Percentiles rank a stretch among this genome's conserved stretches.
phyloP scores from a whole-genome alignment of 495 filamentous ascomycete species.

The Tuber magnatum region DNA sequence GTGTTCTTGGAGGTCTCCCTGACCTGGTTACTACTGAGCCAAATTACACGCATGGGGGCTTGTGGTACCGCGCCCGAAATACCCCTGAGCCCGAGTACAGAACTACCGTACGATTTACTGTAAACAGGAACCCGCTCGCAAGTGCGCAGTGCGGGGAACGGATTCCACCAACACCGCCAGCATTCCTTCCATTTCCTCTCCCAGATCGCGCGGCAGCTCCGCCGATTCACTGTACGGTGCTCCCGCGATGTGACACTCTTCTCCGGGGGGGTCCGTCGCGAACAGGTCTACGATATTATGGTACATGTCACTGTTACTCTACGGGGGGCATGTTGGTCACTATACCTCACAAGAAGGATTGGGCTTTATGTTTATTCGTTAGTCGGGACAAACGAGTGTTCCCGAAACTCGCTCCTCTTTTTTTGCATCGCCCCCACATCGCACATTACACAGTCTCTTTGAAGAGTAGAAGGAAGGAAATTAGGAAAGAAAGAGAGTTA shows the following conservation, averaged over 20 bases:
- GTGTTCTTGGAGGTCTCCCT: too few species aligned
- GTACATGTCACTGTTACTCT: neutral
- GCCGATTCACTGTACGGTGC: neutral
- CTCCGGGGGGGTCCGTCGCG: neutral
- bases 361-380: neutral
- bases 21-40: too few species aligned
- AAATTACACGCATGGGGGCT: too few species aligned
- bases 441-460: neutral
- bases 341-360: too few species aligned
- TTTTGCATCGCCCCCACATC: neutral
- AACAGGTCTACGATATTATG: neutral
- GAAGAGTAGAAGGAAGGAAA: neutral
- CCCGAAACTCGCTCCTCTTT: neutral
- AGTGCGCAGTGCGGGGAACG: neutral
- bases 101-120: too few species aligned
- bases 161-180: neutral
- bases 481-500: neutral
- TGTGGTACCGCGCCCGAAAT: too few species aligned
- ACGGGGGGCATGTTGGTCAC: too few species aligned
- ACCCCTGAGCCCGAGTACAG: too few species aligned
- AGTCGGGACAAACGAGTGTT: neutral
- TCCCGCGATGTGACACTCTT: neutral
- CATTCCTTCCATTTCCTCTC: neutral
- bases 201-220: neutral
- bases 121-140: neutral